A percentile compares a stretch with the other conserved stretches of the same genome.
phyloP scores from a whole-genome alignment of 2,329 filamentous ascomycete genomes.

The Lecanicillium sp. region DNA sequence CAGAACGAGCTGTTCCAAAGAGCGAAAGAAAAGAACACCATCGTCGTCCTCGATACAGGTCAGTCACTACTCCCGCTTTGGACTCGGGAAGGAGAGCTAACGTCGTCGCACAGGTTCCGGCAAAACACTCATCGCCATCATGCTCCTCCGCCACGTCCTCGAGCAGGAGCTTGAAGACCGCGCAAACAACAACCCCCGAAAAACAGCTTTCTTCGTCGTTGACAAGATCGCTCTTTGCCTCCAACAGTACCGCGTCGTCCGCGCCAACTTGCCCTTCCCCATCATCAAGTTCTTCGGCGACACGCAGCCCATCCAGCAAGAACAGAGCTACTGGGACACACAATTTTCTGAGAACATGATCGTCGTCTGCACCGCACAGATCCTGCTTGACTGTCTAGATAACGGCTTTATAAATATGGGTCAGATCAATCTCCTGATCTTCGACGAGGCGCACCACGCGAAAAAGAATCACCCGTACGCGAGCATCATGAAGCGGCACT shows the following conservation, averaged over 20 bases:
- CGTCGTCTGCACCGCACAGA: conserved; percentile 86
- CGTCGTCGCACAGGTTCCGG: conserved; percentile 84
- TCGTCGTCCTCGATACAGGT: conserved; percentile 92
- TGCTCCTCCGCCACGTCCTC: conserved; percentile 71
- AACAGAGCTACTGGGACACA: conserved; percentile 44
- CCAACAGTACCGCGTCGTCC: conserved; percentile 79
- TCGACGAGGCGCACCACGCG: conserved; percentile 93
- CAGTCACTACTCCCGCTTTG: conserved; percentile 13
- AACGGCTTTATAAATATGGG: conserved; percentile 75
- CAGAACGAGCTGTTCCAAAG: conserved; percentile 86
- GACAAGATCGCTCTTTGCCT: conserved; percentile 86
- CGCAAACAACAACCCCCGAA: conserved; percentile 49
- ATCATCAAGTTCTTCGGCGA: conserved; percentile 71
- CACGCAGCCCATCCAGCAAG: conserved; percentile 43
- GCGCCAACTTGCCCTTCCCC: conserved; percentile 71
- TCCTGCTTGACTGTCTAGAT: conserved; percentile 71
- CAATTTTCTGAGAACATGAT: conserved; percentile 63
- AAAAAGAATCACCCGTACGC: conserved; percentile 93
- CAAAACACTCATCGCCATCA: conserved; percentile 91
- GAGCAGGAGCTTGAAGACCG: conserved; percentile 71
- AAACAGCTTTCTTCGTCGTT: conserved; percentile 81
- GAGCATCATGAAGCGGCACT: conserved; percentile 83
- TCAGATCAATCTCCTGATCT: conserved; percentile 83
- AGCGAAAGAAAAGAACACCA: conserved; percentile 78
- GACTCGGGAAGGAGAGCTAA: conserved; percentile 2